phyloP scores from a whole-genome alignment of 441 rosid species.

The Jatropha multifida region DNA sequence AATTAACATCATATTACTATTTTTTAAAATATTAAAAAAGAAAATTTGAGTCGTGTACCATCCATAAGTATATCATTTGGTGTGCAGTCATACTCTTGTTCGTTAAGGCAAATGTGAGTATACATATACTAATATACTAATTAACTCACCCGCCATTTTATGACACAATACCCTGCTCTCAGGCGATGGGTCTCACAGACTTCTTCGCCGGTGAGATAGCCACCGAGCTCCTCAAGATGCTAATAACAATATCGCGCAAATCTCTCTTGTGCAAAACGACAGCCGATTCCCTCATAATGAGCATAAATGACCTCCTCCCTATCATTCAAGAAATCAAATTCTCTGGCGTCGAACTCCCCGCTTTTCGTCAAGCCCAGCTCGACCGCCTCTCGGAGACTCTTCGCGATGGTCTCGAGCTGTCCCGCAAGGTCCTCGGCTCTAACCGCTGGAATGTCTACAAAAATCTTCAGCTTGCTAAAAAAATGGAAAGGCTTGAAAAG shows the following conservation, averaged over 20 bases:
- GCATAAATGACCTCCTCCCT: constrained; percentile 43
- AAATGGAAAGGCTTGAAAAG: constrained; percentile 75
- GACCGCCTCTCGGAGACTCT: constrained; percentile 46
- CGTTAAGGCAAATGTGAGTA: too few relatives aligned
- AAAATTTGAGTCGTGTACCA: too few relatives aligned
- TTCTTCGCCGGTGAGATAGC: constrained; percentile 69
- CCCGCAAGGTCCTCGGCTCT: constrained; percentile 37
- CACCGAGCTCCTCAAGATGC: constrained; percentile 53
- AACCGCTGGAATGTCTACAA: constrained; percentile 64
- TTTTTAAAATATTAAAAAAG: too few relatives aligned
- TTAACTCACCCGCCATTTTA: background rate
- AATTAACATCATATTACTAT: too few relatives aligned
- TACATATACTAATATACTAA: background rate
- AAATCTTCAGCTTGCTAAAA: constrained; percentile 42
- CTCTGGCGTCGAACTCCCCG: constrained; percentile 77
- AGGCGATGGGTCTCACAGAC: constrained; percentile 56
- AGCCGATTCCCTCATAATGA: constrained; percentile 38
- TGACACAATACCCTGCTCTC: background rate
- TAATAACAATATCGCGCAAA: constrained; percentile 37
- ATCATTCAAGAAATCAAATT: constrained; percentile 62
- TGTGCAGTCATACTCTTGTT: too few relatives aligned
- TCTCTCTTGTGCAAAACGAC: constrained; percentile 41
- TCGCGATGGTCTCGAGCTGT: constrained; percentile 50
- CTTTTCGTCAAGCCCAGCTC: constrained; percentile 62
- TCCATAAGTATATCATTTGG: too few relatives aligned